Base-by-base conservation (phyloP, 1,284 basidiomycete genomes). In the Cryptococcus sp. region DNA sequence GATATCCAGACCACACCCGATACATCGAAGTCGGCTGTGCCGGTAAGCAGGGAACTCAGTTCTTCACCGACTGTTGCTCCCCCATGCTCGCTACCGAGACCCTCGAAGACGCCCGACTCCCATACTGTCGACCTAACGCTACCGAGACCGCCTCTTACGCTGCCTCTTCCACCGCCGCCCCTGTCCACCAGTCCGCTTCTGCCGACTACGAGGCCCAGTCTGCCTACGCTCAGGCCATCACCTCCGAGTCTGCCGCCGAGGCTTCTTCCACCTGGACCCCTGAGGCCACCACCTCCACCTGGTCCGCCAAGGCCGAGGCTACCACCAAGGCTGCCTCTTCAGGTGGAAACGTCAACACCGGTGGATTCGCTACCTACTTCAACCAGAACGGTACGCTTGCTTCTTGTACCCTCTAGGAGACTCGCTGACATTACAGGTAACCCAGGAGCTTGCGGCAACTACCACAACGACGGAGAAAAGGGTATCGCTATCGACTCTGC, bases 381-480 rank as follows among this genome's bases (percentile, higher is more conserved):
- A 80, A 77, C 70, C 88, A 91, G 77, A 75, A 80, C 46, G 85
- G 84, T n/a, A n/a, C n/a, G n/a, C n/a, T n/a, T n/a, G n/a, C n/a
- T n/a, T n/a, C n/a, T n/a, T n/a, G n/a, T n/a, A n/a, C n/a, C n/a
- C n/a, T n/a, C n/a, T n/a, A n/a, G n/a, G n/a, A n/a, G n/a, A n/a
- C n/a, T n/a, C n/a, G n/a, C n/a, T n/a, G n/a, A n/a, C n/a, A n/a
- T n/a, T n/a, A n/a, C n/a, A n/a, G n/a, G n/a, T 40, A 64, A 62
- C 48, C 59, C 74, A 42, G 88, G 88, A 54, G 86, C 87, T 7
- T 92, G 89, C 70, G 89, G 90, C 45, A 67, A 63, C 28, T 75
- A 79, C 25, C 80, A 90, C 79, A 55, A 64, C 1, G 90, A 93
- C 75, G 61, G n/a, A 21, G 86, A 81, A 65, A 62, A 79, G 52